Evolutionary conservation across 768 basidiomycete species (phyloP), one percentile per base, ranked within the genome.

Genomic region (Boletus subparvulus): DNA sequence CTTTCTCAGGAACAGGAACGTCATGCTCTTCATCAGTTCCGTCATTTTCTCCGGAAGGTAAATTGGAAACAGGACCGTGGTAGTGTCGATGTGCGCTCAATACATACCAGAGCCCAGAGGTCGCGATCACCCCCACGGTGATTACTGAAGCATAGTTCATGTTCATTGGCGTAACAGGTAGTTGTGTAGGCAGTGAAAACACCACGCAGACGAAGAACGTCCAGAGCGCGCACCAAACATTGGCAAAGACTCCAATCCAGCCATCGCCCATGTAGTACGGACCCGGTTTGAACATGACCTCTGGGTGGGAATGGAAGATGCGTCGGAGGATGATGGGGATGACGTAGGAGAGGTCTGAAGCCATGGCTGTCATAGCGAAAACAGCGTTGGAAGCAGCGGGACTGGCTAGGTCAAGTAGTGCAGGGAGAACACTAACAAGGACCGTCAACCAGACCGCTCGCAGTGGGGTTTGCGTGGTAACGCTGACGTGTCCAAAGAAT

Each of bases 211-310:
- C 75, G 62, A 80, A 80, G 14, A 70, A 59, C 46, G 78, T 77
- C 79, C 79, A 81, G 8, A 70, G 37, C 28, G 79, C 72, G 57
- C 80, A 82, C 61, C 69, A 77, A 33, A 77, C 47, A 57, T 83
- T 83, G 50, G 71, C 70, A 13, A 71, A 64, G 69, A 72, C 73
- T 0, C 82, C 82, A 13, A 82, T 58, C 55, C 73, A 60, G 2
- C 82, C 81, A 50, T 78, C 74, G 24, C 83, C 79, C 77, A 85
- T 76, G 70, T 82, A 84, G 68, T 81, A 85, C 16, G 84, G 84
- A 9, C 84, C 84, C 0, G 84, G 84, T 39, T 74, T 77, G 74
- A 85, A 85, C 36, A 71, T 64, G 47, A 85, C 84, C 50, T 85
- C 84, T 0, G 82, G 81, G 63, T 85, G 83, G 56, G 76, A 75